These are phyloP conservation scores for Mycena polygramma DNA, from an alignment of 768 basidiomycete genomes.

Conservation along the genomic window DNA sequence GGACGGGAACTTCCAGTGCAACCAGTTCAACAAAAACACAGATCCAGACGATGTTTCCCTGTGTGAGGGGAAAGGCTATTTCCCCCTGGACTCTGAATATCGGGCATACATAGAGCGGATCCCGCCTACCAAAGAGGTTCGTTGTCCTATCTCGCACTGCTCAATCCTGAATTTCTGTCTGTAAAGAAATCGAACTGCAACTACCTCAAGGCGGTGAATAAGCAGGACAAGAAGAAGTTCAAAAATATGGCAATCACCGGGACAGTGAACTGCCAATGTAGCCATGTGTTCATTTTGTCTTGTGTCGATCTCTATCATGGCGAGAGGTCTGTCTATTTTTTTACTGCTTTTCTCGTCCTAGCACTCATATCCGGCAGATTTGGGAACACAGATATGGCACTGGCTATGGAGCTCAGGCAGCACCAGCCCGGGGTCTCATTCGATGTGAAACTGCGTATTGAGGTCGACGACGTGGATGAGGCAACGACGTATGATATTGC, in stretches of 20 bases:
- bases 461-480: too few species aligned
- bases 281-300: conserved; percentile 35
- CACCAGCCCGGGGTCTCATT: background rate
- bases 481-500: too few species aligned
- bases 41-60: conserved; percentile 31
- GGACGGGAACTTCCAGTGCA: conserved; percentile 40
- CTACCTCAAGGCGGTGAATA: conserved; percentile 31
- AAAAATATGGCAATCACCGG: conserved; percentile 40
- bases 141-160: too few species aligned
- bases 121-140: too few species aligned
- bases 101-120: too few species aligned
- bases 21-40: conserved; percentile 35
- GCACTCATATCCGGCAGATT: too few species aligned
- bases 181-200: too few species aligned
- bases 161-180: too few species aligned
- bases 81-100: too few species aligned
- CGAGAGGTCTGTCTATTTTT: conserved; percentile 28
- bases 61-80: conserved; percentile 18
- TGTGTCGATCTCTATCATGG: conserved; percentile 37
- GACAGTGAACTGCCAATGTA: conserved; percentile 38
- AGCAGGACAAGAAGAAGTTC: conserved; percentile 43
- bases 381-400: background rate
- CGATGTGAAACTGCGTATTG: too few species aligned
- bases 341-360: too few species aligned
- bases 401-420: conserved; percentile 29